Percentiles rank a stretch among this genome's conserved stretches.
These are phyloP conservation scores for Bryoerythrophyllum caledonicum DNA, from an alignment of 225 moss, liverwort and hornwort species.

Conservation along the genomic window DNA sequence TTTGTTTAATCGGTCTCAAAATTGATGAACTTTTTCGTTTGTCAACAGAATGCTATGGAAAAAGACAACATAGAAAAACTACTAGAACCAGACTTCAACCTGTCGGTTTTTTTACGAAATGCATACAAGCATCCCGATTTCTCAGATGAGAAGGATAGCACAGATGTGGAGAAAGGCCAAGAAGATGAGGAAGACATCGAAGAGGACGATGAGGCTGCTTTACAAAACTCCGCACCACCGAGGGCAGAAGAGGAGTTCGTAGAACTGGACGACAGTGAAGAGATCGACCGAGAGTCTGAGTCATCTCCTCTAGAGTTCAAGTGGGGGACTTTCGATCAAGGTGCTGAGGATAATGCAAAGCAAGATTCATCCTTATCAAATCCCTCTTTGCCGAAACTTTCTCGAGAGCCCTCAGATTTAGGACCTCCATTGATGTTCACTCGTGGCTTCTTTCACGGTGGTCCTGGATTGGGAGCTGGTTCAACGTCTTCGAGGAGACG, in stretches of 20 bases:
- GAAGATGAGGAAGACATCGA: constrained; percentile 23
- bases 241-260: constrained; percentile 32
- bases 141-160: constrained; percentile 46
- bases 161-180: constrained; percentile 54
- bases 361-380: constrained; percentile 16
- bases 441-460: constrained; percentile 32
- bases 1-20: not conserved
- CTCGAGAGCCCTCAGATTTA: constrained; percentile 22
- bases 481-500: constrained; percentile 14
- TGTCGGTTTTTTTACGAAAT: constrained; percentile 55
- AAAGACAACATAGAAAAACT: constrained; percentile 67
- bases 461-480: constrained; percentile 18
- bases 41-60: constrained; percentile 75
- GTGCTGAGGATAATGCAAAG: constrained; percentile 18
- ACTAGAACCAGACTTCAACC: constrained; percentile 57
- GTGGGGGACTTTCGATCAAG: constrained; percentile 47
- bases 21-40: constrained; percentile 4
- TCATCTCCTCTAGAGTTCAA: constrained; percentile 46
- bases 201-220: too few relatives aligned
- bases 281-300: constrained; percentile 15
- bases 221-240: not conserved
- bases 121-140: constrained; percentile 78
- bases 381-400: constrained; percentile 25
- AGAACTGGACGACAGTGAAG: constrained; percentile 34
- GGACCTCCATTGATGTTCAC: constrained; percentile 23